Conservation (phyloP, 257 asterid species). For the Capsicum rhomboideum region DNA sequence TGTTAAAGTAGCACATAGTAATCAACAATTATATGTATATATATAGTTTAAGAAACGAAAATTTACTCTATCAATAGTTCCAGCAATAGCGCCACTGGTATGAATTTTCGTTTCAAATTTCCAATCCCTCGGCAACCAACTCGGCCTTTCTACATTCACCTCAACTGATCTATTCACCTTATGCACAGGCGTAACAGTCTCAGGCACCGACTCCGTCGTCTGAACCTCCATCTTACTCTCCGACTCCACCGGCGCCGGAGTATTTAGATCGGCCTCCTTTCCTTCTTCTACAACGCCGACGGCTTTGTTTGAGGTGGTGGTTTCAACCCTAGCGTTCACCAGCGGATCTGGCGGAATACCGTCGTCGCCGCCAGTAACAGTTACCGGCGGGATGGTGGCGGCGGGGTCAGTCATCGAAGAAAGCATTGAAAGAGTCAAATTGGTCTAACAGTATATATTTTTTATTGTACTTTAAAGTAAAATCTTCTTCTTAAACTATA, state of each 20-base stretch:
- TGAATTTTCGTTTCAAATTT: no score
- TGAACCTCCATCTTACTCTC: background rate
- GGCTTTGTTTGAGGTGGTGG: background rate
- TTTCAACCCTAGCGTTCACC: background rate
- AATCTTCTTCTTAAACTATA: no score
- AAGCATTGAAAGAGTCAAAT: no score
- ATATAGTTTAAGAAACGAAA: background rate
- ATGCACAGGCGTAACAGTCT: constrained; percentile 7
- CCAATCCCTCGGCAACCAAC: no score
- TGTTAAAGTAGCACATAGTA: no score
- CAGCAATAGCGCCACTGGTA: no score
- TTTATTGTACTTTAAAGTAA: no score
- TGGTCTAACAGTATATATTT: no score
- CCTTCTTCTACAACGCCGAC: background rate
- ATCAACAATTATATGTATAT: no score
- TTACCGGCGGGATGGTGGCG: background rate
- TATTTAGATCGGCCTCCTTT: background rate
- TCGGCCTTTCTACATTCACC: constrained; percentile 12
- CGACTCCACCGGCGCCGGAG: background rate
- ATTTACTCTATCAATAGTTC: no score
- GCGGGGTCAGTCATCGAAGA: no score
- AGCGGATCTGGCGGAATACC: constrained; percentile 8
- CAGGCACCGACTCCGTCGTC: background rate
- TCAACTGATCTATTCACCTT: background rate
- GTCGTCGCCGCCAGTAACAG: background rate